Evolutionary conservation across 306 rosid species (phyloP).

Genomic region (Oemleria cerasiformis): DNA sequence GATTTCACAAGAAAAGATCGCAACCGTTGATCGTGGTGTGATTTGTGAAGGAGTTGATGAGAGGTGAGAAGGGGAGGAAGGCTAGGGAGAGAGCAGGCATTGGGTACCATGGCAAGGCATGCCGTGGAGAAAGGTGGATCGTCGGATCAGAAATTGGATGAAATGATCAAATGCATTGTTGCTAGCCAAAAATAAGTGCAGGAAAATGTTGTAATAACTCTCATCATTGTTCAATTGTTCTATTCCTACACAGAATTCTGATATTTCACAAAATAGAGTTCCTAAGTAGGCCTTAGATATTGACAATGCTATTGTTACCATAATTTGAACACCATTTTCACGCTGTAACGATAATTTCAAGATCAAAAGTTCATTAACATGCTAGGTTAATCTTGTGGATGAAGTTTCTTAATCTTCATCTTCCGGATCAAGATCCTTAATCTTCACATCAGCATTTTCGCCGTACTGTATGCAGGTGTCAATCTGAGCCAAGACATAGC

Average conservation of each 20-base stretch:
- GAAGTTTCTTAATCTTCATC: slow-evolving; percentile 11
- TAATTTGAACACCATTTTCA: not conserved
- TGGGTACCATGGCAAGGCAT: slow-evolving; percentile 12
- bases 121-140: slow-evolving; percentile 24
- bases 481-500: slow-evolving; percentile 10
- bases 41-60: slow-evolving; percentile 31
- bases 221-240: too few species aligned
- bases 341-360: not conserved
- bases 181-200: not conserved
- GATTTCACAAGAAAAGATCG: not conserved
- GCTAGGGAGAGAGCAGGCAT: slow-evolving; percentile 16
- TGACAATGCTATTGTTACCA: not conserved
- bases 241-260: not conserved
- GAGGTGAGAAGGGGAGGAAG: slow-evolving; percentile 18
- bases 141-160: slow-evolving; percentile 4
- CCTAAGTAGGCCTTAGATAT: not conserved
- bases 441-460: slow-evolving; percentile 22
- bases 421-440: slow-evolving; percentile 21
- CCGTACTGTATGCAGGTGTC: slow-evolving; percentile 20
- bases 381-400: not conserved
- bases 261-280: not conserved
- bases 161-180: not conserved
- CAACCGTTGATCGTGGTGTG: not conserved
- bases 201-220: too few species aligned
- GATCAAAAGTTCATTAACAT: not conserved